Percentiles rank a stretch among this genome's conserved stretches.
phyloP scores from a whole-genome alignment of 1,284 basidiomycete genomes.

The Ustilago loliicola region DNA sequence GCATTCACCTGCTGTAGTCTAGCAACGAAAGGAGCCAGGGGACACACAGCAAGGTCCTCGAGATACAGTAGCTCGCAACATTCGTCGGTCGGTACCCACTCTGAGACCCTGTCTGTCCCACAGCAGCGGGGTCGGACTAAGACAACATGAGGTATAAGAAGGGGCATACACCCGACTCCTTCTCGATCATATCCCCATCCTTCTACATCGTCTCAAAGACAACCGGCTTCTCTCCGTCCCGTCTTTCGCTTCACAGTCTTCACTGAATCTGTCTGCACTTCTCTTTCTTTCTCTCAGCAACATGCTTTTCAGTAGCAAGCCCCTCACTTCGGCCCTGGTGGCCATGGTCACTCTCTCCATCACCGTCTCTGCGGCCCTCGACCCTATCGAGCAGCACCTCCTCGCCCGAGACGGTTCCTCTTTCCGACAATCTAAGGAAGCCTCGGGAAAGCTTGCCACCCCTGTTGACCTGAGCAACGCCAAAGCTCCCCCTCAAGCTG shows the following conservation, averaged over 20 bases:
- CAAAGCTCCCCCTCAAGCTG: constrained; percentile 5
- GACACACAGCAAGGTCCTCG: not conserved
- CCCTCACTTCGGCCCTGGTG: constrained; percentile 25
- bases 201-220: not conserved
- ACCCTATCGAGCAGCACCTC: constrained; percentile 33
- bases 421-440: constrained; percentile 13
- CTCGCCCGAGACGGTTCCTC: constrained; percentile 8
- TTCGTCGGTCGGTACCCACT: not conserved
- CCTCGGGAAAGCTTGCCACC: constrained; percentile 31
- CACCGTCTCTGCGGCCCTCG: constrained; percentile 23
- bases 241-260: not conserved
- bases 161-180: not conserved
- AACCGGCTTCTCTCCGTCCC: not conserved
- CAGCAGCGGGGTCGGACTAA: not conserved
- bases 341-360: constrained; percentile 38
- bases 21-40: not conserved
- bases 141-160: not conserved
- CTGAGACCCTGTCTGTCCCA: not conserved
- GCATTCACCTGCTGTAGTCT: not conserved
- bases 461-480: constrained; percentile 20
- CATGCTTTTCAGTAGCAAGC: constrained; percentile 24
- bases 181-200: not conserved
- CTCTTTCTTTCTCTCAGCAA: not conserved
- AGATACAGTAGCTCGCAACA: too few species aligned
- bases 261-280: not conserved